Evolutionary conservation across 2,329 filamentous ascomycete genomes (phyloP).

Genomic region (Nothophaeocryptopus gaeumannii): DNA sequence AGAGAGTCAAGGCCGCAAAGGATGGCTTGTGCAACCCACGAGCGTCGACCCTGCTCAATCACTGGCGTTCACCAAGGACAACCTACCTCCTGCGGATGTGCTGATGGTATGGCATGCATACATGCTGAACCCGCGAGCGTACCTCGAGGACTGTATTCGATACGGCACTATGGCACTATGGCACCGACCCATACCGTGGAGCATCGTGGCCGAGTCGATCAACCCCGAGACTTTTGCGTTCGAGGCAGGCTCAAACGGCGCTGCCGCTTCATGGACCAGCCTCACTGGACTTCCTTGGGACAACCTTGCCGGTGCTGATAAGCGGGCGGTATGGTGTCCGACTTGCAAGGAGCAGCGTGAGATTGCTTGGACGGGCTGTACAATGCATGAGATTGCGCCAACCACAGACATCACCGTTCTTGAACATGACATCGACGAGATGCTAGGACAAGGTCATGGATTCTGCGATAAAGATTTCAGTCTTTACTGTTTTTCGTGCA

Average conservation of each 20-base stretch:
- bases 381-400: constrained; percentile 31
- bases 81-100: constrained; percentile 54
- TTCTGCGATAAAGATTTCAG: constrained; percentile 60
- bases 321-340: constrained; percentile 56
- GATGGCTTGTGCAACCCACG: constrained; percentile 16
- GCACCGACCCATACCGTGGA: constrained; percentile 66
- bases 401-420: constrained; percentile 8
- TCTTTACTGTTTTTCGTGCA: constrained; percentile 53
- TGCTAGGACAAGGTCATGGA: constrained; percentile 48
- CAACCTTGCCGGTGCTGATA: constrained; percentile 51
- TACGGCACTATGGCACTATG: constrained; percentile 56
- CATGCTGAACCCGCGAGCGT: constrained; percentile 73
- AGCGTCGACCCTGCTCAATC: not conserved
- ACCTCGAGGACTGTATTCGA: constrained; percentile 69
- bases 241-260: constrained; percentile 39
- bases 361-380: constrained; percentile 59
- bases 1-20: constrained; percentile 14
- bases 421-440: constrained; percentile 36
- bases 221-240: constrained; percentile 59
- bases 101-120: constrained; percentile 78
- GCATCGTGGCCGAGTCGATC: constrained; percentile 56
- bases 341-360: constrained; percentile 44
- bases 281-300: constrained; percentile 58
- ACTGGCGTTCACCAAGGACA: constrained; percentile 5
- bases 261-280: constrained; percentile 38